Conservation (phyloP, 2,329 filamentous ascomycete genomes). For the Bretziella fagacearum region DNA sequence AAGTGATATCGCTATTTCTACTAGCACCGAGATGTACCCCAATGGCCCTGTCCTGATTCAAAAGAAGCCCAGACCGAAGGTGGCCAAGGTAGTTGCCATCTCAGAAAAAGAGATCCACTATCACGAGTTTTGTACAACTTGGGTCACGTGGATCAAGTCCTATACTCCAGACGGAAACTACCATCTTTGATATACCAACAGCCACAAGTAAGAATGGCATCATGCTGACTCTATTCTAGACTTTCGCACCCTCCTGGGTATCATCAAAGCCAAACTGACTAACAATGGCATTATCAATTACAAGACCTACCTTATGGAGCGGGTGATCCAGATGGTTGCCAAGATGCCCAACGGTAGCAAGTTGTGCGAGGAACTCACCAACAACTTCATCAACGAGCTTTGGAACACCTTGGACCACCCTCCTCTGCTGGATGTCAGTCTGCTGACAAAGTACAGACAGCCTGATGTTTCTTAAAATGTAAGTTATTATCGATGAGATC, state of each 20-base stretch:
- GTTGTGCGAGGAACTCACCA: slow-evolving; percentile 45
- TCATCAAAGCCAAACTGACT: slow-evolving; percentile 45
- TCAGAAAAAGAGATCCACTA: no score
- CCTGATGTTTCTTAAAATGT: slow-evolving; percentile 56
- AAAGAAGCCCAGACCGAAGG: no score
- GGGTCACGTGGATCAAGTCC: no score
- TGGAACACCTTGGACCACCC: slow-evolving; percentile 61
- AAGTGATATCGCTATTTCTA: no score
- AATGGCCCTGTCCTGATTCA: no score
- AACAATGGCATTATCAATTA: slow-evolving; percentile 50
- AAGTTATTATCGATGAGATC: slow-evolving; percentile 14
- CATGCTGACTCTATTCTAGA: slow-evolving; percentile 27
- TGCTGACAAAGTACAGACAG: slow-evolving; percentile 47
- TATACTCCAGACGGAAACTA: no score
- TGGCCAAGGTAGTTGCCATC: no score
- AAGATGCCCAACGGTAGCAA: slow-evolving; percentile 46
- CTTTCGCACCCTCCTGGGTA: slow-evolving; percentile 41
- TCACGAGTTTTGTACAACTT: no score
- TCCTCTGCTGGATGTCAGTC: slow-evolving; percentile 45
- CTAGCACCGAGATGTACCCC: no score
- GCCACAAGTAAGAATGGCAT: neutral
- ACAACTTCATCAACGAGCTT: slow-evolving; percentile 48
- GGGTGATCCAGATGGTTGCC: slow-evolving; percentile 52
- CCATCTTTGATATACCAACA: no score
- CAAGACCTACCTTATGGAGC: slow-evolving; percentile 62